Percentiles rank a stretch among this genome's conserved stretches.
Conservation (phyloP, 345 rosid genomes). For the Clausena lansium region DNA sequence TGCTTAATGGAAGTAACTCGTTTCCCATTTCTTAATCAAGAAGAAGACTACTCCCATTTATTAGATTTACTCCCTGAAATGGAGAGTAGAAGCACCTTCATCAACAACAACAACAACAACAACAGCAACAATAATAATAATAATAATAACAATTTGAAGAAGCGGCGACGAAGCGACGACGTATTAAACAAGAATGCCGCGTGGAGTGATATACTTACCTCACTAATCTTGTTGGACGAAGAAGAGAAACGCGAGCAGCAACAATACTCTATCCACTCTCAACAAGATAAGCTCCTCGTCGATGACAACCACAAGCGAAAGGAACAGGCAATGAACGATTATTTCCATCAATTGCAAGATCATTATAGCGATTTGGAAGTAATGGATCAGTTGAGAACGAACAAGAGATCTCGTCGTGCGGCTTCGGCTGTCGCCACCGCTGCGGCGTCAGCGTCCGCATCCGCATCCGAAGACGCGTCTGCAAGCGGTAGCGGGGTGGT, state of each 20-base stretch:
- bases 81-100: slow-evolving; percentile 15
- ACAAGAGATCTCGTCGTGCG: slow-evolving; percentile 40
- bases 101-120: slow-evolving; percentile 1
- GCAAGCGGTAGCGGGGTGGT: no score
- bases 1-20: slow-evolving; percentile 50
- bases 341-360: slow-evolving; percentile 32
- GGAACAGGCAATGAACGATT: slow-evolving; percentile 35
- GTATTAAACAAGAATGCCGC: slow-evolving; percentile 18
- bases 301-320: slow-evolving; percentile 46
- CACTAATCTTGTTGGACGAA: slow-evolving; percentile 53
- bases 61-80: slow-evolving; percentile 29
- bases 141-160: slow-evolving; percentile 32
- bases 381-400: slow-evolving; percentile 25
- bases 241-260: slow-evolving; percentile 55
- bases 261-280: slow-evolving; percentile 36
- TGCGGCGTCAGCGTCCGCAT: slow-evolving; percentile 4
- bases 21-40: slow-evolving; percentile 63
- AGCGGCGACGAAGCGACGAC: slow-evolving; percentile 41
- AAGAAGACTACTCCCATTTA: slow-evolving; percentile 44
- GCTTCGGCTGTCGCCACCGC: slow-evolving; percentile 17
- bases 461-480: slow-evolving; percentile 5
- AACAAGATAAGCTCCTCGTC: slow-evolving; percentile 35
- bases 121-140: not conserved
- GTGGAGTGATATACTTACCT: slow-evolving; percentile 44
- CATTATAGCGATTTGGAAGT: slow-evolving; percentile 37